Conservation (phyloP, 805 yeast genomes). For the Candida vartiovaarae region DNA sequence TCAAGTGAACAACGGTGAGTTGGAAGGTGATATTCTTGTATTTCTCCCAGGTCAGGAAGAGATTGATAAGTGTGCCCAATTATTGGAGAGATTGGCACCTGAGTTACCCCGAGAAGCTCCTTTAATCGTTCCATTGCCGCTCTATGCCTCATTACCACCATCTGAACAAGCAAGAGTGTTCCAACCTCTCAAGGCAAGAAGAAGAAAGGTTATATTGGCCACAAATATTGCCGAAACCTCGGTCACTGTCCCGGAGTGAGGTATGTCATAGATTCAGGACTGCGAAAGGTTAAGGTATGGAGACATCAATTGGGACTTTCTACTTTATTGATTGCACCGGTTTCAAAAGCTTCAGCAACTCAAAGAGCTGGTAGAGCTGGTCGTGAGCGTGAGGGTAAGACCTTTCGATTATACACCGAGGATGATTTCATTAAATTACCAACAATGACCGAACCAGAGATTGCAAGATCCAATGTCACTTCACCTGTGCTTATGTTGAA, state of each 20-base stretch:
- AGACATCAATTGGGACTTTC: constrained; percentile 87
- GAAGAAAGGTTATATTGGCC: constrained; percentile 81
- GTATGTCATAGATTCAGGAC: constrained; percentile 88
- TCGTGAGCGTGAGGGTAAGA: constrained; percentile 89
- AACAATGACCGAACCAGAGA: constrained; percentile 88
- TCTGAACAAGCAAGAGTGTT: constrained; percentile 78
- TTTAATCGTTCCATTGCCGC: constrained; percentile 64
- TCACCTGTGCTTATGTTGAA: constrained; percentile 82
- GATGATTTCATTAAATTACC: constrained; percentile 55
- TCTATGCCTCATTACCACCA: constrained; percentile 92
- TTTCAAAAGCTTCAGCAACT: constrained; percentile 89
- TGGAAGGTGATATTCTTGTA: constrained; percentile 82
- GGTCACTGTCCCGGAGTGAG: constrained; percentile 92
- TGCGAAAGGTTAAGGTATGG: constrained; percentile 92
- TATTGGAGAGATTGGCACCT: constrained; percentile 55
- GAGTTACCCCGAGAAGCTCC: constrained; percentile 73
- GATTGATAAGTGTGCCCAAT: constrained; percentile 73
- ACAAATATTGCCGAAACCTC: constrained; percentile 98
- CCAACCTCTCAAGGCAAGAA: constrained; percentile 49
- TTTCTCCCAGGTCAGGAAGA: constrained; percentile 97
- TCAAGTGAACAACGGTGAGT: constrained; percentile 71
- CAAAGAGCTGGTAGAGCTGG: constrained; percentile 99
- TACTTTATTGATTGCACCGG: constrained; percentile 86
- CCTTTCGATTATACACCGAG: constrained; percentile 78
- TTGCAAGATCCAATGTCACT: constrained; percentile 76